Conservation (phyloP, 2,329 filamentous ascomycete genomes). For the Penicillium sp. region DNA sequence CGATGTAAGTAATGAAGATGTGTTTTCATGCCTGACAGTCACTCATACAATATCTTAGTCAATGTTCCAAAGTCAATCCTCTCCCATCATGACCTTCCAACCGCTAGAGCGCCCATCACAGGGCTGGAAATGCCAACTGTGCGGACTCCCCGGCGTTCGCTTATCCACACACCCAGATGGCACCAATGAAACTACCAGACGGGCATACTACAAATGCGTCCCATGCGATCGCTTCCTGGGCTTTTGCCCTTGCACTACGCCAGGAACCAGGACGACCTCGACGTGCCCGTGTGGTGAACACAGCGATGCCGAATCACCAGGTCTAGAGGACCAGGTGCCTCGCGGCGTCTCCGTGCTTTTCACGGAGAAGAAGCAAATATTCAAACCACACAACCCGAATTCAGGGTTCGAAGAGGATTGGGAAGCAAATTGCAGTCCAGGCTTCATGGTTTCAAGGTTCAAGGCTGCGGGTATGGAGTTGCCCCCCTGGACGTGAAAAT, state of each 20-base stretch:
- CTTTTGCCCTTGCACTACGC: conserved; percentile 16
- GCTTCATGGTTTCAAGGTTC: conserved; percentile 19
- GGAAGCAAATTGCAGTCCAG: conserved; percentile 17
- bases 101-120: neutral
- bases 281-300: conserved; percentile 13
- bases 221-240: conserved; percentile 16
- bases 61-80: neutral
- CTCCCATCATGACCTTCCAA: conserved; percentile 3
- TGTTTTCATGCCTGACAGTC: neutral
- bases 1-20: neutral
- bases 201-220: conserved; percentile 18
- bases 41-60: neutral
- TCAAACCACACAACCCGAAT: conserved; percentile 12
- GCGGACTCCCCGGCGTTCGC: conserved; percentile 16
- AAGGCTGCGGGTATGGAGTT: conserved; percentile 13
- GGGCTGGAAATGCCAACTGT: conserved; percentile 14
- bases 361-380: neutral
- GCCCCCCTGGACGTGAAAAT: neutral
- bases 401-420: conserved; percentile 17
- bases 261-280: conserved; percentile 9
- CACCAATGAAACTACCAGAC: neutral
- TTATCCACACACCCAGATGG: conserved; percentile 1
- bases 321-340: conserved; percentile 3
- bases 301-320: conserved; percentile 10
- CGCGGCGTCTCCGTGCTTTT: conserved; percentile 4